Percentiles rank a stretch among this genome's conserved stretches.
Conservation (phyloP, 2,329 filamentous ascomycete species). For the Ploettnerulaceae sp. region DNA sequence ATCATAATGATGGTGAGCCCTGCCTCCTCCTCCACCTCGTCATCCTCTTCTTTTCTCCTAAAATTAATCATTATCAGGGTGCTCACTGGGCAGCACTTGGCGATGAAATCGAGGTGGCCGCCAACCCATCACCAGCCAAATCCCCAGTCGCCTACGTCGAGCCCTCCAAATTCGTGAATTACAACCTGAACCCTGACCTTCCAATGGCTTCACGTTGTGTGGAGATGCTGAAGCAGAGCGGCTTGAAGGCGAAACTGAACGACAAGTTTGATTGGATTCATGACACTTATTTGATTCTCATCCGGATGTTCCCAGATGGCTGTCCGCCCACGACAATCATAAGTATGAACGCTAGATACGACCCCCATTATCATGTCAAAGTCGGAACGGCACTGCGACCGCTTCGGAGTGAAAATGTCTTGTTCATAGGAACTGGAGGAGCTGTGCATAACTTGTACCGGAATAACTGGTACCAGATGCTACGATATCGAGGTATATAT, state of each 20-base stretch:
- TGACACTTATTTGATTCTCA: conserved; percentile 64
- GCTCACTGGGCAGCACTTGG: conserved; percentile 60
- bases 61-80: conserved; percentile 38
- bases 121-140: conserved; percentile 55
- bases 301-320: conserved; percentile 62
- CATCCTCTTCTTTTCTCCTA: too few relatives aligned
- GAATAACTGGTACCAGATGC: conserved; percentile 61
- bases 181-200: conserved; percentile 57
- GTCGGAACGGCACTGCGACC: conserved; percentile 53
- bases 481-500: conserved; percentile 34
- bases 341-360: conserved; percentile 49
- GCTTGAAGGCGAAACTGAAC: conserved; percentile 51
- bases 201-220: conserved; percentile 46
- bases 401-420: conserved; percentile 49
- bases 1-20: conserved; percentile 58
- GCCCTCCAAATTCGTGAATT: conserved; percentile 58
- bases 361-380: conserved; percentile 51
- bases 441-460: conserved; percentile 68
- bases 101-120: conserved; percentile 54
- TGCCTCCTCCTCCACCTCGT: neutral
- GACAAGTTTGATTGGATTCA: conserved; percentile 65
- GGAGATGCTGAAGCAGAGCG: conserved; percentile 43
- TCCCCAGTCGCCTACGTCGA: conserved; percentile 63
- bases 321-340: conserved; percentile 62
- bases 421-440: conserved; percentile 56